Base-by-base conservation (phyloP, 768 basidiomycete genomes). In the Bullera alba region DNA sequence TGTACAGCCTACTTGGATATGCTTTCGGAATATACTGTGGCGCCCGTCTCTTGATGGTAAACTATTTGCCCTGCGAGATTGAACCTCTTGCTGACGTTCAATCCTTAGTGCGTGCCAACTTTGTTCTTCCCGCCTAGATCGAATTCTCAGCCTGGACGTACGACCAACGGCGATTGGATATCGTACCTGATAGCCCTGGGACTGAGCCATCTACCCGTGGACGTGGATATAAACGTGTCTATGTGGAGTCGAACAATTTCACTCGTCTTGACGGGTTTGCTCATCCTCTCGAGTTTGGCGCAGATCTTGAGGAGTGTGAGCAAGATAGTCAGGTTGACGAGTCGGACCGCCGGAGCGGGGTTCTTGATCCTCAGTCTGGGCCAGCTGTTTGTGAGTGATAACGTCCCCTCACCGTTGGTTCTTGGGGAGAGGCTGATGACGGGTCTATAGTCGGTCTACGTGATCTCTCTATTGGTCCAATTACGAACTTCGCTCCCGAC, bases 101-200 rank as follows among this genome's bases (percentile, higher is more conserved):
- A n/a, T n/a, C n/a, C n/a, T 10, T 37, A 69, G 67, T 69, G 68
- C 48, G 57, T 72, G 5, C 65, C 66, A 0, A 68, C 70, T 1
- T 41, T 72, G 29, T 61, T 72, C 44, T 65, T 63, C 25, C 50
- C 67, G 1, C 65, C 62, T 10, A 48, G 61, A 17, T 36, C 45
- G 6, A 39, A 15, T 8, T 22, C 21, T 25, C 22, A 32, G 5
- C 49, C 50, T 36, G 45, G 56, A 37, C 53, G 43, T 25, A 69
- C 65, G 34, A 62, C 67, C 28, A 72, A 70, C 35, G 68, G 68
- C 15, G 70, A 72, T 46, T 72, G 70, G 70, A 72, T 72, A n/a
- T 70, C 68, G 5, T 70, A 66, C 56, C 53, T 65, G 17, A 58
- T 72, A 34, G 70, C 68, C 17, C 49, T 64, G 27, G 63, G 55